These are phyloP conservation scores for Stachybotrys chartarum DNA, from an alignment of 2,329 filamentous ascomycete species.

Conservation along the genomic window DNA sequence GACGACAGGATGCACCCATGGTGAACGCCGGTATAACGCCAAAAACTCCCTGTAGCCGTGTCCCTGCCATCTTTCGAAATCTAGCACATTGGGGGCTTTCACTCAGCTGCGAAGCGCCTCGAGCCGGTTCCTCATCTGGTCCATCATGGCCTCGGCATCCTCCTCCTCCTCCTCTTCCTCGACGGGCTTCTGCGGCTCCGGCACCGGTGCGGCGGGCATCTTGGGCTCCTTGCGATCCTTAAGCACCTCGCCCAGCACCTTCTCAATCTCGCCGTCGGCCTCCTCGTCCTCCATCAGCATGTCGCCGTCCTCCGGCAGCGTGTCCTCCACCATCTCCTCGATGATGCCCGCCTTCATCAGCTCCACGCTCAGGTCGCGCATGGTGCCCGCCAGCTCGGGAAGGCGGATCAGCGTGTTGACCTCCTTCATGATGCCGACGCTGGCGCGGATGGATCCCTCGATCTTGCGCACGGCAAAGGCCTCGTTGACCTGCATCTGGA, in stretches of 20 bases:
- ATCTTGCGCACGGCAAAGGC: slow-evolving; percentile 95
- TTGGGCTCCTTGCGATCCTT: slow-evolving; percentile 66
- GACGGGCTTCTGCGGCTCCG: slow-evolving; percentile 44
- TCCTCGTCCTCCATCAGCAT: slow-evolving; percentile 71
- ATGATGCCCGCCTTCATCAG: slow-evolving; percentile 93
- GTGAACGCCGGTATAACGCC: neutral
- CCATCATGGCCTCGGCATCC: slow-evolving; percentile 82
- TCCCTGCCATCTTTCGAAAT: neutral
- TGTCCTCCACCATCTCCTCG: slow-evolving; percentile 93
- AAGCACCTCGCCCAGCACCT: slow-evolving; percentile 84
- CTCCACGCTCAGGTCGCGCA: slow-evolving; percentile 81
- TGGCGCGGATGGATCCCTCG: slow-evolving; percentile 80
- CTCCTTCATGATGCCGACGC: slow-evolving; percentile 93
- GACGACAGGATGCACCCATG: neutral
- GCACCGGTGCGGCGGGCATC: slow-evolving; percentile 47
- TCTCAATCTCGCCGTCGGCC: slow-evolving; percentile 77
- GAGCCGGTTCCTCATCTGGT: slow-evolving; percentile 86
- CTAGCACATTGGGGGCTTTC: neutral
- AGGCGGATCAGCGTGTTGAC: slow-evolving; percentile 80
- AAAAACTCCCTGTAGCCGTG: neutral
- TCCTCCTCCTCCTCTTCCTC: slow-evolving; percentile 53
- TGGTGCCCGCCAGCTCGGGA: slow-evolving; percentile 80
- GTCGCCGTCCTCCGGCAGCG: slow-evolving; percentile 67
- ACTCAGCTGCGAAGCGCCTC: slow-evolving; percentile 80
- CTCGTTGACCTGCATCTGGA: slow-evolving; percentile 97